These are phyloP conservation scores for Corniculantispora saksenae DNA, from an alignment of 2,329 filamentous ascomycete species.

Conservation along the genomic window DNA sequence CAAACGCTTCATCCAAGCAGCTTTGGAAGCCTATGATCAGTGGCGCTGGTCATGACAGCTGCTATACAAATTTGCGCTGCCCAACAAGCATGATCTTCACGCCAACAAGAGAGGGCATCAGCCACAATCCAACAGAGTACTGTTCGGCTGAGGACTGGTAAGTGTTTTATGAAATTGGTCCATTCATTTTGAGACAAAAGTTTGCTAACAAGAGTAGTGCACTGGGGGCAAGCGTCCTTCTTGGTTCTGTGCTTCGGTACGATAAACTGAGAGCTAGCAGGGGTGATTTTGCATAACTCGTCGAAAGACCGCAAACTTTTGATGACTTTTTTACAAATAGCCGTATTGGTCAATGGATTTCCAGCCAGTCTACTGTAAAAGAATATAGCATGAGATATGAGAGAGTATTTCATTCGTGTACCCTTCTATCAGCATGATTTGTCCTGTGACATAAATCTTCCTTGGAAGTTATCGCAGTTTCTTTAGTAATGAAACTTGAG, in stretches of 20 bases:
- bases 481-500: no score
- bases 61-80: constrained; percentile 34
- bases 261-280: constrained; percentile 19
- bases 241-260: constrained; percentile 26
- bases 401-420: no score
- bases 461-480: no score
- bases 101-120: constrained; percentile 37
- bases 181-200: neutral
- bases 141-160: constrained; percentile 37
- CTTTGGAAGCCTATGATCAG: constrained; percentile 35
- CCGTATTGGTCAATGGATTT: no score
- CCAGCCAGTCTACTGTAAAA: no score
- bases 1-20: constrained; percentile 29
- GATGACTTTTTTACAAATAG: no score
- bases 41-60: constrained; percentile 42
- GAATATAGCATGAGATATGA: no score
- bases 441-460: no score
- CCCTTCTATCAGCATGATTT: no score
- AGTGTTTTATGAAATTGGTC: neutral
- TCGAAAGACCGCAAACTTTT: neutral
- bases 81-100: constrained; percentile 43
- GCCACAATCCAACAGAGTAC: constrained; percentile 39
- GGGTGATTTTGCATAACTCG: neutral
- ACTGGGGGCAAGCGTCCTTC: constrained; percentile 30
- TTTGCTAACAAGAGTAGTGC: constrained; percentile 19